phyloP scores from a whole-genome alignment of 768 basidiomycete species.

The Termitomyces sp. region DNA sequence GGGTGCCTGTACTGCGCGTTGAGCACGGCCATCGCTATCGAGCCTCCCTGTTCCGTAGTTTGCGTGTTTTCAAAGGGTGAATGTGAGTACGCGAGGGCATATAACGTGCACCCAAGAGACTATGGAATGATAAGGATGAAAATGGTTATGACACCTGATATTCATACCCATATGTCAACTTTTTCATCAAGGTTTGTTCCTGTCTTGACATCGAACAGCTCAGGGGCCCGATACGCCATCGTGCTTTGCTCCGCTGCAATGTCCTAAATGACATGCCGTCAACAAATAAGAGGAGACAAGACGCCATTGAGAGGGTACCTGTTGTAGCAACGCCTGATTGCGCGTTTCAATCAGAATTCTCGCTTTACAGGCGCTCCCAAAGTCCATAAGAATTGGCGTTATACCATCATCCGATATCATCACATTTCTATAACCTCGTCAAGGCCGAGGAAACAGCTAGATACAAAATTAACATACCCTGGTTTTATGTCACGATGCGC shows the following conservation, averaged over 20 bases:
- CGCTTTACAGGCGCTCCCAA: conserved; percentile 88
- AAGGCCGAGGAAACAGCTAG: not conserved
- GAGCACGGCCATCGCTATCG: conserved; percentile 95
- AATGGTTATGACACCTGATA: not conserved
- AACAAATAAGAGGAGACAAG: not conserved
- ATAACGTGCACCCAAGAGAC: conserved; percentile 96
- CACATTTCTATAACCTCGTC: conserved; percentile 61
- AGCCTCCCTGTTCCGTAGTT: conserved; percentile 91
- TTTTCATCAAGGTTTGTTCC: conserved; percentile 84
- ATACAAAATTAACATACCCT: conserved; percentile 50
- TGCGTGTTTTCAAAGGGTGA: conserved; percentile 95
- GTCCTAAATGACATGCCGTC: conserved; percentile 45
- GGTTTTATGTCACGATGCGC: conserved; percentile 97
- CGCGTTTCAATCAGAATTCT: conserved; percentile 77
- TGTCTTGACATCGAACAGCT: conserved; percentile 96
- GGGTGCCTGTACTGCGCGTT: conserved; percentile 94
- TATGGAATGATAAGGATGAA: conserved; percentile 23
- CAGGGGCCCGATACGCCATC: conserved; percentile 98
- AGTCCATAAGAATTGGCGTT: conserved; percentile 93
- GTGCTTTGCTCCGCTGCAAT: conserved; percentile 97
- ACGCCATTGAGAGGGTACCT: conserved; percentile 39
- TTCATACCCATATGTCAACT: conserved; percentile 90
- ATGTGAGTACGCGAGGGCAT: conserved; percentile 89
- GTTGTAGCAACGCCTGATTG: conserved; percentile 83
- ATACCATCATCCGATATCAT: conserved; percentile 94